Base-by-base conservation (phyloP, 2,329 filamentous ascomycete species). In the Hypoxylon sp. region DNA sequence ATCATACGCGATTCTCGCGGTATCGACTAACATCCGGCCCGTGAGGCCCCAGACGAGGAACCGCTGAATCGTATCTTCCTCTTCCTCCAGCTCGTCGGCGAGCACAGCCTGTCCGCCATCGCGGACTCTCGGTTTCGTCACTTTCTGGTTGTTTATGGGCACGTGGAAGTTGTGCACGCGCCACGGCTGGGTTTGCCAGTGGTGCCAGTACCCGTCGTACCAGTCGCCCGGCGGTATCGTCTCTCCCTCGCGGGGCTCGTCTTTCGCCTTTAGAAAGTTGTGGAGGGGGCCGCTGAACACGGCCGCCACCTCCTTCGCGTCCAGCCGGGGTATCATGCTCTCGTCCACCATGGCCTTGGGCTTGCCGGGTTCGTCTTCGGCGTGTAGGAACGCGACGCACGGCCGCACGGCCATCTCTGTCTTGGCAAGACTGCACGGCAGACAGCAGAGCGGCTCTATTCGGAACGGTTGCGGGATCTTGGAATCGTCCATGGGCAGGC, bases 11-110 rank as follows among this genome's bases (percentile, higher is more conserved):
- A 96, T 82, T 61, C 91, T 81, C 27, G 94, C 93, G 3, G 90
- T 89, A 75, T 98, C 94, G 4, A 97, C 91, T 51, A 97, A 74
- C 51, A 98, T 94, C 48, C 92, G 81, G 2, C 92, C 94, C 49
- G 94, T 98, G 91, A 98, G 94, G 13, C 94, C 94, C 84, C 93
- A 97, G 3, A 98, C 92, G 66, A 90, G 87, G 75, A 95, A 97
- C 31, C 89, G 80, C 37, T 77, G 77, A 40, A 81, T 64, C 8
- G 73, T 69, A 2, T 77, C 78, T 62, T 82, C 78, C 55, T 84
- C 66, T 59, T 72, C 63, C 29, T 67, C 67, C 17, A 57, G 55
- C 23, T 63, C 67, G n/a, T 67, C 65, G 2, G 63, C 65, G 11
- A 69, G 55, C 13, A 64, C 64, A 11, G 63, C 67, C 46, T 68